Conservation (phyloP, 139 green algal species). For the Chlamydomonas sp. region DNA sequence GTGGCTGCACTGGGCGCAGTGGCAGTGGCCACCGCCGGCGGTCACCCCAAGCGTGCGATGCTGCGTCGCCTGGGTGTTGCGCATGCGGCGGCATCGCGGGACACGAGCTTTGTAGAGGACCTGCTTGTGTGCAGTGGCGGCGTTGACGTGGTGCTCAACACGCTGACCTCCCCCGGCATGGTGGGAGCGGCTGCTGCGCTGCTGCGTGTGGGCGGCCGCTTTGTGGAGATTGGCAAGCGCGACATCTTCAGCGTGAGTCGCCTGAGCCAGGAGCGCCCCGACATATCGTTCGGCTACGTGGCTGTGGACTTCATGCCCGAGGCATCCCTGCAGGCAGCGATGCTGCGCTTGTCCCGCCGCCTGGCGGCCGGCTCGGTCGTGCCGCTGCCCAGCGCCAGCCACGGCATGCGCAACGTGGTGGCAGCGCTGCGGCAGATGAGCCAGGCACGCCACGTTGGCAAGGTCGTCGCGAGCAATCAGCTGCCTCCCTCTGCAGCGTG, state of each 20-base stretch:
- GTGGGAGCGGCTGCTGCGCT: constrained; percentile 53
- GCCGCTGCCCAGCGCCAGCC: constrained; percentile 28
- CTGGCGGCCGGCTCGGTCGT: constrained; percentile 25
- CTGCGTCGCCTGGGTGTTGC: constrained; percentile 46
- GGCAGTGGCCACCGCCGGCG: constrained; percentile 57
- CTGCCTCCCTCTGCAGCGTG: not conserved
- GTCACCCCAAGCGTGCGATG: constrained; percentile 59
- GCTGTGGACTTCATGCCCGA: constrained; percentile 81
- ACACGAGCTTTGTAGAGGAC: constrained; percentile 28
- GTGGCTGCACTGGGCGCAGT: constrained; percentile 26
- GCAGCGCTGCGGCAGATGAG: constrained; percentile 74
- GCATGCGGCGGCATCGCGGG: constrained; percentile 29
- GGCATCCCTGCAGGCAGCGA: constrained; percentile 8
- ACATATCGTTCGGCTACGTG: constrained; percentile 64
- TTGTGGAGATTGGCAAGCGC: constrained; percentile 86
- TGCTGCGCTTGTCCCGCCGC: constrained; percentile 25
- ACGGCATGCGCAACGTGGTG: constrained; percentile 29
- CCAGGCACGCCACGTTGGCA: constrained; percentile 73
- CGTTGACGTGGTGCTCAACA: constrained; percentile 70
- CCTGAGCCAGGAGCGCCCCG: constrained; percentile 60
- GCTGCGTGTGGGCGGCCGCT: constrained; percentile 42
- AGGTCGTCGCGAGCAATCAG: constrained; percentile 60
- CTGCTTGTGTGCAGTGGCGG: constrained; percentile 19
- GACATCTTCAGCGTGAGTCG: constrained; percentile 65
- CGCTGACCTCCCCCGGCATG: constrained; percentile 71